Percentiles rank a stretch among this genome's conserved stretches.
These are phyloP conservation scores for Athelia psychrophila DNA, from an alignment of 1,284 basidiomycete genomes.

Conservation along the genomic window DNA sequence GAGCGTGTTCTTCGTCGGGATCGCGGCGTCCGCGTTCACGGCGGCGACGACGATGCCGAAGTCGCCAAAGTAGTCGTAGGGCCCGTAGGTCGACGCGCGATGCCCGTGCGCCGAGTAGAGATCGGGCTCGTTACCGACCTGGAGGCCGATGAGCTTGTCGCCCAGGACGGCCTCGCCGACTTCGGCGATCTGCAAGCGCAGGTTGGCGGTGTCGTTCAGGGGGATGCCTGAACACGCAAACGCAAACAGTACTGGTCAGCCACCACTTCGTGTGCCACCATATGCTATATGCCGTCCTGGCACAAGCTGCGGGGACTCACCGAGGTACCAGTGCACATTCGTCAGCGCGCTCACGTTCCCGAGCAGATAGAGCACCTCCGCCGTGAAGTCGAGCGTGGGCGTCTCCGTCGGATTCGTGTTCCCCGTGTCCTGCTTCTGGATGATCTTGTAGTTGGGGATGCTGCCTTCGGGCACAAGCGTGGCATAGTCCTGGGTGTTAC, in stretches of 20 bases:
- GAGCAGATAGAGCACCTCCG: constrained; percentile 56
- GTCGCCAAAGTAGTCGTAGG: constrained; percentile 46
- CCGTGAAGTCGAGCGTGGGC: constrained; percentile 54
- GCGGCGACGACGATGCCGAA: constrained; percentile 40
- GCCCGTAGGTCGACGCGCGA: constrained; percentile 33
- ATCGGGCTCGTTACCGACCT: constrained; percentile 56
- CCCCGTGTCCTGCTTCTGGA: constrained; percentile 43
- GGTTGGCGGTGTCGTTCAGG: constrained; percentile 41
- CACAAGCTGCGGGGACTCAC: constrained; percentile 18
- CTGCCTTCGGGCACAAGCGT: constrained; percentile 41
- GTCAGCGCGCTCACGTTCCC: constrained; percentile 53
- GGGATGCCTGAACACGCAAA: constrained; percentile 32
- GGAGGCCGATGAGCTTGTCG: constrained; percentile 40
- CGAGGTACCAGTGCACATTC: constrained; percentile 60
- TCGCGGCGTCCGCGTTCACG: constrained; percentile 34
- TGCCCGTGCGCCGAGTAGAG: constrained; percentile 35
- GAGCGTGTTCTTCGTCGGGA: constrained; percentile 36
- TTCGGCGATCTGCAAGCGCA: constrained; percentile 37
- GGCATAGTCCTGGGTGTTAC: constrained; percentile 73
- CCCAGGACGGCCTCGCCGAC: constrained; percentile 39
- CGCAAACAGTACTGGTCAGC: neutral
- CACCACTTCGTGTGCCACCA: neutral
- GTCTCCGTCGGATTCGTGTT: constrained; percentile 41
- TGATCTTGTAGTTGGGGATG: constrained; percentile 40
- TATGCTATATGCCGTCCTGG: neutral